Evolutionary conservation across 805 yeast genomes (phyloP).

Genomic region (Candida ovalis): DNA sequence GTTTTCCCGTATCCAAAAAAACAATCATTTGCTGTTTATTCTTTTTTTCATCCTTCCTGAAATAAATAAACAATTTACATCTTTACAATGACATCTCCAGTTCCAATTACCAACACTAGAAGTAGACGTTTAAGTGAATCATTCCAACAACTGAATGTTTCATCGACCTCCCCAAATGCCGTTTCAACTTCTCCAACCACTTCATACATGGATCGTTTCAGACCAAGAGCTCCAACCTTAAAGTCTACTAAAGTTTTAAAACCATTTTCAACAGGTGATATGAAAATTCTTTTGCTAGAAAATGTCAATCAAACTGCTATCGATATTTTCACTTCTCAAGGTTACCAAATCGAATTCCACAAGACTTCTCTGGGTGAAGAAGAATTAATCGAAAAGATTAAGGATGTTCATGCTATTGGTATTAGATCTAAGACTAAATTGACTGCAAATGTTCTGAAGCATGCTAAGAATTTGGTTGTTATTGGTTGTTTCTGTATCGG

Average conservation of each 20-base stretch:
- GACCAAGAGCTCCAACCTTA: slow-evolving; percentile 35
- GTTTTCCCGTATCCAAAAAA: no score
- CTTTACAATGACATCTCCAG: slow-evolving; percentile 56
- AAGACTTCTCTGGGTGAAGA: slow-evolving; percentile 88
- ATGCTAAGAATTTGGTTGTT: slow-evolving; percentile 85
- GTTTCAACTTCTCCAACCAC: slow-evolving; percentile 80
- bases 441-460: slow-evolving; percentile 70
- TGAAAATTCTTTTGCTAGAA: slow-evolving; percentile 85
- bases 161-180: slow-evolving; percentile 57
- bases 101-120: slow-evolving; percentile 44
- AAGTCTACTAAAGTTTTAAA: slow-evolving; percentile 71
- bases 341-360: slow-evolving; percentile 94
- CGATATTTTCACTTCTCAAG: slow-evolving; percentile 78
- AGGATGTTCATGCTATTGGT: slow-evolving; percentile 94
- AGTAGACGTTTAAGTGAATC: slow-evolving; percentile 45
- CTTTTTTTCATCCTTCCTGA: not conserved
- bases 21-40: not conserved
- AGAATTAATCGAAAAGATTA: slow-evolving; percentile 89
- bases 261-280: slow-evolving; percentile 94
- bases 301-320: slow-evolving; percentile 93
- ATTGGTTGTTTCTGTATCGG: slow-evolving; percentile 99
- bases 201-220: slow-evolving; percentile 58
- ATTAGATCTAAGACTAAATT: slow-evolving; percentile 95
- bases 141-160: slow-evolving; percentile 44
- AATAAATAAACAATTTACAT: no score